Conservation (phyloP, 768 basidiomycete species). For the Lentinus brumalis region DNA sequence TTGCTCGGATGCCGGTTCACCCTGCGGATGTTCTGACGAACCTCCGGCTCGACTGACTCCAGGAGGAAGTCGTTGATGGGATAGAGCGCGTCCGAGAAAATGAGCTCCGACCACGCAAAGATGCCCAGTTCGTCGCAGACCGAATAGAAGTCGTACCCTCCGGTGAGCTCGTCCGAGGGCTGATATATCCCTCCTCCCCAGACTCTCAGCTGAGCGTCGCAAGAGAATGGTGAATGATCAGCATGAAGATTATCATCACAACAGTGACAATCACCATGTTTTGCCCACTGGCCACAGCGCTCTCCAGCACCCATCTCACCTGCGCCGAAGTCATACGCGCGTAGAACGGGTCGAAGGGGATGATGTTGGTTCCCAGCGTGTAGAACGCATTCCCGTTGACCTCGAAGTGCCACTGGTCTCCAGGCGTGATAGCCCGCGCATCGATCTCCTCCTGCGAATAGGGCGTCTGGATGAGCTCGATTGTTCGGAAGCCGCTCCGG, state of each 20-base stretch:
- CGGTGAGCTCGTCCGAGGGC: slow-evolving; percentile 36
- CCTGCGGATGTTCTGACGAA: slow-evolving; percentile 57
- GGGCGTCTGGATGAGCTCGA: slow-evolving; percentile 50
- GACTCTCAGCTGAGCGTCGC: slow-evolving; percentile 45
- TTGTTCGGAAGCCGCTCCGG: slow-evolving; percentile 59
- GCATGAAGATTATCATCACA: no score
- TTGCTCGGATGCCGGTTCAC: slow-evolving; percentile 61
- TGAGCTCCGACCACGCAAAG: slow-evolving; percentile 62
- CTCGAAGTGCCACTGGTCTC: slow-evolving; percentile 63
- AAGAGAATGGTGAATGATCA: no score
- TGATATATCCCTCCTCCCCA: slow-evolving; percentile 56
- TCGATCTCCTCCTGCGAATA: slow-evolving; percentile 49
- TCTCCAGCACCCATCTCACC: slow-evolving; percentile 58
- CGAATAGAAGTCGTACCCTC: slow-evolving; percentile 58
- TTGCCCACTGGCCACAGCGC: slow-evolving; percentile 54
- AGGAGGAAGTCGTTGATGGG: slow-evolving; percentile 57
- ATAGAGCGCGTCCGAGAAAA: slow-evolving; percentile 59
- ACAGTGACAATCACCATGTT: no score
- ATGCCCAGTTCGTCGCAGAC: slow-evolving; percentile 63
- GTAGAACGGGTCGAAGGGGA: slow-evolving; percentile 65
- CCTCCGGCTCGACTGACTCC: slow-evolving; percentile 53
- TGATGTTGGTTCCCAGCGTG: slow-evolving; percentile 56
- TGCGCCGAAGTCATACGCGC: slow-evolving; percentile 49
- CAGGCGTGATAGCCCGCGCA: slow-evolving; percentile 53
- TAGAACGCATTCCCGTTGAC: slow-evolving; percentile 61